Evolutionary conservation across 176 grass and related monocot genomes (phyloP).

Genomic region (Carex scoparia): DNA sequence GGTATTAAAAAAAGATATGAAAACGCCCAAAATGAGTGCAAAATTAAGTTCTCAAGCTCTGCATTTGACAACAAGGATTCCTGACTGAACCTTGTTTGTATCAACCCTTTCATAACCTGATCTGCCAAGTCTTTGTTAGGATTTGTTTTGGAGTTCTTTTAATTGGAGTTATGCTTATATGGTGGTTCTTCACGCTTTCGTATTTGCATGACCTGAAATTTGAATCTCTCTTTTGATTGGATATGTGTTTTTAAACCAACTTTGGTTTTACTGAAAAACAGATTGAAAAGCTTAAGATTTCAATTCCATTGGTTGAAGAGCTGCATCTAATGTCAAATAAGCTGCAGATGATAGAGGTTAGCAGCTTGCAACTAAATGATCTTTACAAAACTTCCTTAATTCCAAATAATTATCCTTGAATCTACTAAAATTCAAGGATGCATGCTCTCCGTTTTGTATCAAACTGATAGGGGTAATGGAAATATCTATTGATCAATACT

Average conservation of each 20-base stretch:
- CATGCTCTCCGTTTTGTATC: background rate
- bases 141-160: background rate
- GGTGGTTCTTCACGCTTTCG: background rate
- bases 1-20: background rate
- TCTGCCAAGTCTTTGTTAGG: constrained; percentile 12
- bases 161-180: constrained; percentile 2
- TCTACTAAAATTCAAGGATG: background rate
- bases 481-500: background rate
- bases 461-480: background rate
- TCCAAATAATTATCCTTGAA: background rate
- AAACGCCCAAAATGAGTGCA: background rate
- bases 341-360: constrained; percentile 60
- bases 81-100: background rate
- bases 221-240: background rate
- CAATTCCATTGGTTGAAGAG: constrained; percentile 54
- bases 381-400: constrained; percentile 10
- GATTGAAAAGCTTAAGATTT: constrained; percentile 66
- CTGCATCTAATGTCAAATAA: constrained; percentile 85
- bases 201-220: constrained; percentile 1
- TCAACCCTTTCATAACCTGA: background rate
- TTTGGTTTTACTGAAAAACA: constrained; percentile 37
- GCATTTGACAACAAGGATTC: background rate
- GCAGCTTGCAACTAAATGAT: constrained; percentile 8
- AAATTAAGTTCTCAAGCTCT: background rate
- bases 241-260: background rate